phyloP scores from a whole-genome alignment of 176 grass and related monocot genomes.

The Carex cristatella region DNA sequence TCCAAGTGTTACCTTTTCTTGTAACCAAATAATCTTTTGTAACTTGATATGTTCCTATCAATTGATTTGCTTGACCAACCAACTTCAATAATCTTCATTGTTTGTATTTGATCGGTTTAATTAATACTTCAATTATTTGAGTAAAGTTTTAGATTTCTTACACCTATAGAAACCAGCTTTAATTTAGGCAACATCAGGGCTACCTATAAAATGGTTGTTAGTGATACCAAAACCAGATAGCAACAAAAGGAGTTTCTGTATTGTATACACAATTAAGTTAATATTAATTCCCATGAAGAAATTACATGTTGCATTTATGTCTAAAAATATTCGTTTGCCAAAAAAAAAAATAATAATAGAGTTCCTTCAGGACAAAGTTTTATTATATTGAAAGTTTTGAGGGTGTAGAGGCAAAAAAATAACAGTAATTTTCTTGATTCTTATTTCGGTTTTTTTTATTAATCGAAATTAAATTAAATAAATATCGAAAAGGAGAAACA shows the following conservation, averaged over 20 bases:
- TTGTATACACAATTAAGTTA: background rate
- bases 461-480: too few relatives aligned
- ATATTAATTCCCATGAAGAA: background rate
- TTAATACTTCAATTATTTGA: background rate
- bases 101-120: background rate
- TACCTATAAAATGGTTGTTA: conserved; percentile 2
- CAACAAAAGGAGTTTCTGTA: background rate
- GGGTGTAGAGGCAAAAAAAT: background rate
- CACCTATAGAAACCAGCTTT: background rate
- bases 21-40: background rate
- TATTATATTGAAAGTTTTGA: background rate
- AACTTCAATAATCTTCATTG: conserved; percentile 16
- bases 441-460: too few relatives aligned
- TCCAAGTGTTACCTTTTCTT: background rate
- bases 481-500: too few relatives aligned
- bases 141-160: background rate
- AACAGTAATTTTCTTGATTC: too few relatives aligned
- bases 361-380: too few relatives aligned
- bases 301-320: background rate
- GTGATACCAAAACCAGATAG: background rate
- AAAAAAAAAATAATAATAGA: background rate
- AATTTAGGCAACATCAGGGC: background rate
- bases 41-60: conserved; percentile 11
- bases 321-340: background rate
- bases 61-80: conserved; percentile 11